phyloP scores from a whole-genome alignment of 2,329 filamentous ascomycete genomes.

The Diplocarpon mali region DNA sequence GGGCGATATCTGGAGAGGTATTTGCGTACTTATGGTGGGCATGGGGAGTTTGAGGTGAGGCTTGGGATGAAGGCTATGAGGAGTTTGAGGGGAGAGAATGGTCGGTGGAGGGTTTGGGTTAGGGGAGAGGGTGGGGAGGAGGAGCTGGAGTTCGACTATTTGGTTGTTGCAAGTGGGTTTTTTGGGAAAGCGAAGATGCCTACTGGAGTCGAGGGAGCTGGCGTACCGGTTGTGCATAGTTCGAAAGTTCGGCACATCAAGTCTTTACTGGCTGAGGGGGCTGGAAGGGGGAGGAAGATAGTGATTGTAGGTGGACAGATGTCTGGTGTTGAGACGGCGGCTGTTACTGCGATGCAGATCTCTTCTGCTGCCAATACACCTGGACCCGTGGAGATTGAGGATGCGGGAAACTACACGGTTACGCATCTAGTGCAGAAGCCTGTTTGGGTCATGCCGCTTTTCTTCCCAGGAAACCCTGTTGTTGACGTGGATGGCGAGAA shows the following conservation, averaged over 20 bases:
- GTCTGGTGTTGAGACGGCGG: constrained; percentile 69
- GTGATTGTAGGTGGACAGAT: constrained; percentile 72
- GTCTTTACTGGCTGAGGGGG: constrained; percentile 32
- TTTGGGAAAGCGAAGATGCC: constrained; percentile 54
- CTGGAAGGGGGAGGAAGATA: constrained; percentile 46
- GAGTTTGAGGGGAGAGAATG: constrained; percentile 4
- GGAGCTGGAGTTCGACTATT: constrained; percentile 46
- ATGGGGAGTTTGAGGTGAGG: constrained; percentile 14
- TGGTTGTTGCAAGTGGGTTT: constrained; percentile 66
- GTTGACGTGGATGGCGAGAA: constrained; percentile 20
- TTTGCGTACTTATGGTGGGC: constrained; percentile 37
- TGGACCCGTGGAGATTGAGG: constrained; percentile 29
- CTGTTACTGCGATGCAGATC: constrained; percentile 58
- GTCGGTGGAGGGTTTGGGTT: constrained; percentile 17
- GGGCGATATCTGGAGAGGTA: constrained; percentile 61
- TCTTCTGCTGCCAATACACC: constrained; percentile 51
- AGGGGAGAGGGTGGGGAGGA: constrained; percentile 1
- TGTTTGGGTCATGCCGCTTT: constrained; percentile 59
- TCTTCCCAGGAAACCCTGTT: constrained; percentile 24
- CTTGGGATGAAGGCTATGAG: constrained; percentile 15
- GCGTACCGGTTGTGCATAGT: constrained; percentile 52
- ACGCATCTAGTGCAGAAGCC: constrained; percentile 61
- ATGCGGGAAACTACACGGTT: constrained; percentile 43
- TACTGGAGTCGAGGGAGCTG: constrained; percentile 28
- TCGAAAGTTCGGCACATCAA: constrained; percentile 50